Evolutionary conservation across 371 early-diverging fungal genomes (phyloP).

Genomic region (Conidiobolus incongruus): DNA sequence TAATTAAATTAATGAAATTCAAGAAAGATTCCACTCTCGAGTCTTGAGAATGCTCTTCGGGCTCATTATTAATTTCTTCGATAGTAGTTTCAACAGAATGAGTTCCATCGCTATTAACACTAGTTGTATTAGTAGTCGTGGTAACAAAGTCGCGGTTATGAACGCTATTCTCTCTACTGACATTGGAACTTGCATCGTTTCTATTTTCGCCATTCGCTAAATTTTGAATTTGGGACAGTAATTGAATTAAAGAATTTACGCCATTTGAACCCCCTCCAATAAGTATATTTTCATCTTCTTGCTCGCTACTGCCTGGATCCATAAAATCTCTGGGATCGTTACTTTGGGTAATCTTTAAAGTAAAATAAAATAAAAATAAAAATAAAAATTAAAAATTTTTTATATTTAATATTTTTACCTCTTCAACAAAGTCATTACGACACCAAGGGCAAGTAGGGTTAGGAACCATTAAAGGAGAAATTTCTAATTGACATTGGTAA

Average conservation of each 20-base stretch:
- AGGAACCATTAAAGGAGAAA: conserved; percentile 14
- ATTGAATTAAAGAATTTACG: neutral
- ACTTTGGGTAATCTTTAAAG: conserved; percentile 4
- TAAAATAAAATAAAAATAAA: neutral
- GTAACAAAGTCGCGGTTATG: neutral
- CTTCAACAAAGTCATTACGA: conserved; percentile 35
- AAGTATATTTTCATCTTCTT: conserved; percentile 2
- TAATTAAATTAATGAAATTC: conserved; percentile 4
- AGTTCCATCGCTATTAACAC: neutral
- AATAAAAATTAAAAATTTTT: too few species aligned
- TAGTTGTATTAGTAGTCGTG: conserved; percentile 3
- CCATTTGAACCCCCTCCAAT: too few species aligned
- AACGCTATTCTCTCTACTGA: neutral
- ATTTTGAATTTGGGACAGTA: neutral
- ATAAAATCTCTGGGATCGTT: conserved; percentile 8
- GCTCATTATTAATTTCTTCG: neutral
- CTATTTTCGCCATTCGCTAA: conserved; percentile 1
- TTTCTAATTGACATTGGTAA: conserved; percentile 7
- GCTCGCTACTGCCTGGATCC: neutral
- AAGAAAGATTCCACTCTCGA: neutral
- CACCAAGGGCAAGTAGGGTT: conserved; percentile 38
- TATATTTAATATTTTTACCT: too few species aligned
- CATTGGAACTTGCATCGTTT: neutral
- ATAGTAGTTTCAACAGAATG: neutral
- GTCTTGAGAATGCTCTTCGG: neutral